Evolutionary conservation across 2,329 filamentous ascomycete genomes (phyloP), one percentile per base, ranked within the genome.

Genomic region (Cladosporium colombiae): DNA sequence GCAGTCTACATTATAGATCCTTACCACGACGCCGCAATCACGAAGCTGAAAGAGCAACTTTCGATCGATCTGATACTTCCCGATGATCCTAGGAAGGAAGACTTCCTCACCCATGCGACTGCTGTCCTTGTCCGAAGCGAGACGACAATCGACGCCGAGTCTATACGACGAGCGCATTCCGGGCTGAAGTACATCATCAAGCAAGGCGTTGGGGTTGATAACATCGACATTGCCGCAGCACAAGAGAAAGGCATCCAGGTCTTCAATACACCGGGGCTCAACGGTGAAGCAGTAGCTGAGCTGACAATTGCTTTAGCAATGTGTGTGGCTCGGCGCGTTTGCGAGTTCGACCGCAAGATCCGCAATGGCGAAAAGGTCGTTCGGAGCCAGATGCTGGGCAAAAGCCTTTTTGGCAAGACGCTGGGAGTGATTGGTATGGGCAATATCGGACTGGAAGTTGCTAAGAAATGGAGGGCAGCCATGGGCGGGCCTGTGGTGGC

Each of bases 201-300:
- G 33, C 79, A 81, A 70, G 82, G 82, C 29, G 79, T 80, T 16
- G 82, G 82, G 33, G 80, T 79, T 64, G 81, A 82, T 69, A 79
- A 78, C 66, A 75, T 84, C 46, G 81, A 84, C 68, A 75, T 83
- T 25, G 72, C 77, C 6, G 80, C 80, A 56, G 82, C 79, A 68
- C 75, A 74, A 46, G 73, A 75, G 62, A 76, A 80, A 11, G 80
- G 79, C 29, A 78, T 85, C 60, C 74, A 76, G 16, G 80, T 85
- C 40, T 79, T 77, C 64, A 84, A 83, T 60, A 81, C 78, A 52
- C 80, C 81, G 1, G 77, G 73, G 13, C 77, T 81, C 27, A 83
- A 84, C 65, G 75, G 81, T 6, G 75, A 78, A 13, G 68, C 77
- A 2, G 78, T 80, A 1, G 77, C 77, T 6, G 77, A 78, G 61